Percentiles rank a stretch among this genome's conserved stretches.
These are phyloP conservation scores for Salicornia ramosissima DNA, from an alignment of 148 eudicot genomes.

Conservation along the genomic window DNA sequence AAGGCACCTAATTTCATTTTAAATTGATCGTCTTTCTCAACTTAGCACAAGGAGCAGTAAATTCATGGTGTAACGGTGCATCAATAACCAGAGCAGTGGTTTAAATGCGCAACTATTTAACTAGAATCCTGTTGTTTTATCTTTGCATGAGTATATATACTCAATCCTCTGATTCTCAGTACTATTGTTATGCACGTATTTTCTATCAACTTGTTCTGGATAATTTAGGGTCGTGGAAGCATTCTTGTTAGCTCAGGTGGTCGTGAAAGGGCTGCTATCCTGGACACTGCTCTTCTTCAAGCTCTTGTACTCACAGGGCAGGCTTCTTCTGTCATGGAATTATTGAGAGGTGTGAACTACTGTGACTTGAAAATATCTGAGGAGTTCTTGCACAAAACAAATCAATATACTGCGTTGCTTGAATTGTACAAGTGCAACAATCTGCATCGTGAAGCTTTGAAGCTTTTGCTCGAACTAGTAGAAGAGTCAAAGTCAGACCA, in stretches of 20 bases:
- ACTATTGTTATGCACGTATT: neutral
- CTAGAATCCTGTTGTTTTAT: neutral
- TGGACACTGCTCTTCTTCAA: conserved; percentile 93
- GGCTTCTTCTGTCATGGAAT: conserved; percentile 66
- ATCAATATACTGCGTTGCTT: conserved; percentile 54
- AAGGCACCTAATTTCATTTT: neutral
- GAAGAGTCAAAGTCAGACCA: conserved; percentile 80
- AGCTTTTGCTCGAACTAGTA: conserved; percentile 69
- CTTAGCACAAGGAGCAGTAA: neutral
- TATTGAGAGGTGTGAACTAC: conserved; percentile 83
- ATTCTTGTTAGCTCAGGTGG: conserved; percentile 69
- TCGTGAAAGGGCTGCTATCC: conserved; percentile 83
- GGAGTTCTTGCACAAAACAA: conserved; percentile 74
- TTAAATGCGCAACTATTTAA: neutral
- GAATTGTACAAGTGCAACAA: conserved; percentile 79
- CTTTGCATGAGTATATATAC: no score
- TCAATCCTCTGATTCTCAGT: neutral
- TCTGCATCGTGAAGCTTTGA: conserved; percentile 90
- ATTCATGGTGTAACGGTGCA: neutral
- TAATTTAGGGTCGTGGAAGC: conserved; percentile 61
- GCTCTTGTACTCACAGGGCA: conserved; percentile 88
- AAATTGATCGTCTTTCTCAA: neutral
- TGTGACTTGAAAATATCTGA: conserved; percentile 91
- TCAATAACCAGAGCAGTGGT: neutral
- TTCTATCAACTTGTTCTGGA: conserved; percentile 1